phyloP scores from a whole-genome alignment of 1,139 yeast genomes.

The Oligophagozyma castellii region DNA sequence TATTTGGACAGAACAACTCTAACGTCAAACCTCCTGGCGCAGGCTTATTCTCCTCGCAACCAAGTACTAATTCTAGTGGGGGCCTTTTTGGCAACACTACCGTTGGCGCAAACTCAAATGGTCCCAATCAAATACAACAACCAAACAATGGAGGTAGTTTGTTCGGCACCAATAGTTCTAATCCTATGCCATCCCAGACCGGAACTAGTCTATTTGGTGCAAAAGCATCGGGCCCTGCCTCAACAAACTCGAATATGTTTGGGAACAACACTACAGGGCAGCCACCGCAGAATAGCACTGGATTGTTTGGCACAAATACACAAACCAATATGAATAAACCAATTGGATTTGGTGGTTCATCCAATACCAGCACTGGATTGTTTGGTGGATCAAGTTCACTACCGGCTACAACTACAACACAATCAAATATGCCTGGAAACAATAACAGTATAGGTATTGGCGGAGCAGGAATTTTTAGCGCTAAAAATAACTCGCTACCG shows the following conservation, averaged over 20 bases:
- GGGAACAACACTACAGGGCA: slow-evolving; percentile 6
- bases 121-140: too few relatives aligned
- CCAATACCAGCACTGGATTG: slow-evolving; percentile 25
- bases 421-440: too few relatives aligned
- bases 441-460: too few relatives aligned
- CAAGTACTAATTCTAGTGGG: neutral
- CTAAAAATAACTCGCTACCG: too few relatives aligned
- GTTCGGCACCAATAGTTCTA: neutral
- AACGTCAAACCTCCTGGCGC: slow-evolving; percentile 9
- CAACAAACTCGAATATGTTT: slow-evolving; percentile 1
- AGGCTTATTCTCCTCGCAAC: slow-evolving; percentile 24
- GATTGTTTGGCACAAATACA: slow-evolving; percentile 18
- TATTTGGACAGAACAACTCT: slow-evolving; percentile 11
- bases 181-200: slow-evolving; percentile 3
- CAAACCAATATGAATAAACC: slow-evolving; percentile 15
- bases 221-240: slow-evolving; percentile 3
- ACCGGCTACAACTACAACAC: neutral
- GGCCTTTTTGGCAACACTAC: neutral
- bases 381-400: slow-evolving; percentile 16
- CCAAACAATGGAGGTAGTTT: slow-evolving; percentile 2
- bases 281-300: slow-evolving; percentile 11
- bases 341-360: slow-evolving; percentile 10
- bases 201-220: slow-evolving; percentile 6
- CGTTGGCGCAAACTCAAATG: neutral
- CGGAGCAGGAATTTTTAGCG: slow-evolving; percentile 5